phyloP scores from a whole-genome alignment of 2,329 filamentous ascomycete species.

The Pseudocercospora fijiensis region DNA sequence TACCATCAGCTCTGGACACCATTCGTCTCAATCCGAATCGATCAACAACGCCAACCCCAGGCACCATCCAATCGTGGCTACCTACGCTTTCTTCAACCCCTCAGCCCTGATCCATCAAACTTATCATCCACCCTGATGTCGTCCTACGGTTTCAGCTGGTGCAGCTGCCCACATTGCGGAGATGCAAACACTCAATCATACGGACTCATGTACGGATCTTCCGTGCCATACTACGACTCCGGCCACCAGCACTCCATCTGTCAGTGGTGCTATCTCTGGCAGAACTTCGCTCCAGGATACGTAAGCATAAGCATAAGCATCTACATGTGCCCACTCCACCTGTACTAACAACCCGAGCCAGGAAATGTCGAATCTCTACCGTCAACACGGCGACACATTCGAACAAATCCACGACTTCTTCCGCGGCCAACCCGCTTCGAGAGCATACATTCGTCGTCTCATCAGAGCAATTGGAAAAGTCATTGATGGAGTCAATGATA shows the following conservation, averaged over 20 bases:
- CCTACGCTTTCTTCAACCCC: not conserved
- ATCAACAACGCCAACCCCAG: not conserved
- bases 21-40: not conserved
- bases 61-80: constrained; percentile 9
- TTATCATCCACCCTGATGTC: constrained; percentile 9
- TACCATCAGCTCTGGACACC: not conserved
- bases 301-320: not conserved
- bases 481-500: constrained; percentile 13
- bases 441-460: not conserved
- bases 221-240: constrained; percentile 9
- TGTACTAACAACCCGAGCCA: not conserved
- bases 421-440: not conserved
- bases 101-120: constrained; percentile 1
- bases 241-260: constrained; percentile 14
- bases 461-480: constrained; percentile 10
- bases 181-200: not conserved
- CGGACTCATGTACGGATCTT: constrained; percentile 2
- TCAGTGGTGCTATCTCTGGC: constrained; percentile 12
- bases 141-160: constrained; percentile 15
- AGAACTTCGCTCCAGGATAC: constrained; percentile 13
- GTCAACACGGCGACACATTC: constrained; percentile 6
- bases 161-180: constrained; percentile 14
- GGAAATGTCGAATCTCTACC: constrained; percentile 14
- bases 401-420: constrained; percentile 15
- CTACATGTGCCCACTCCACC: too few relatives aligned